A percentile compares a stretch with the other conserved stretches of the same genome.
Evolutionary conservation across 208 protist genomes (phyloP).

Genomic region (Naegleria gruberi): DNA sequence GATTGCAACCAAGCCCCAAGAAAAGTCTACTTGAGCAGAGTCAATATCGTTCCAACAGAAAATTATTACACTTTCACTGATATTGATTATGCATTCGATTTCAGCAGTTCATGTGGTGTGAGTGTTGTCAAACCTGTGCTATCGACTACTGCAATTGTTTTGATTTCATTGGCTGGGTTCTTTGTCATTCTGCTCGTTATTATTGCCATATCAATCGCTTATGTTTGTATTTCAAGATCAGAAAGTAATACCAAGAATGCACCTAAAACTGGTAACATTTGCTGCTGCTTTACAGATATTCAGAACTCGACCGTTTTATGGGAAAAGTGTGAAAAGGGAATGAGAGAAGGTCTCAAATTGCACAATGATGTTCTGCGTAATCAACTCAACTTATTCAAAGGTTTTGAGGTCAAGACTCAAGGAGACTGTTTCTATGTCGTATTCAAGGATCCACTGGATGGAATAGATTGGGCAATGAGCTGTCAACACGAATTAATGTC

Average conservation of each 20-base stretch:
- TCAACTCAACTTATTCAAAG: not conserved
- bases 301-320: not conserved
- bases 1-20: not conserved
- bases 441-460: not conserved
- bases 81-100: not conserved
- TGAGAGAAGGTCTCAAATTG: not conserved
- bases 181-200: not conserved
- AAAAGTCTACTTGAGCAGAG: not conserved
- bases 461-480: not conserved
- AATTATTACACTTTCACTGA: not conserved
- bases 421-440: conserved; percentile 8
- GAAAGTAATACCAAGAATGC: not conserved
- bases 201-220: not conserved
- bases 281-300: not conserved
- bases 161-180: not conserved
- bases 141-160: not conserved
- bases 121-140: not conserved
- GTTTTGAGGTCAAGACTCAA: not conserved
- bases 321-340: not conserved
- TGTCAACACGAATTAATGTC: not conserved
- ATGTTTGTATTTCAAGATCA: not conserved
- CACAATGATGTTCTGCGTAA: not conserved
- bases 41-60: not conserved
- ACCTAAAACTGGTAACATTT: not conserved
- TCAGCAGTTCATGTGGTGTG: not conserved